These are phyloP conservation scores for Nicotiana tomentosiformis DNA, from an alignment of 257 asterid genomes.

Conservation along the genomic window DNA sequence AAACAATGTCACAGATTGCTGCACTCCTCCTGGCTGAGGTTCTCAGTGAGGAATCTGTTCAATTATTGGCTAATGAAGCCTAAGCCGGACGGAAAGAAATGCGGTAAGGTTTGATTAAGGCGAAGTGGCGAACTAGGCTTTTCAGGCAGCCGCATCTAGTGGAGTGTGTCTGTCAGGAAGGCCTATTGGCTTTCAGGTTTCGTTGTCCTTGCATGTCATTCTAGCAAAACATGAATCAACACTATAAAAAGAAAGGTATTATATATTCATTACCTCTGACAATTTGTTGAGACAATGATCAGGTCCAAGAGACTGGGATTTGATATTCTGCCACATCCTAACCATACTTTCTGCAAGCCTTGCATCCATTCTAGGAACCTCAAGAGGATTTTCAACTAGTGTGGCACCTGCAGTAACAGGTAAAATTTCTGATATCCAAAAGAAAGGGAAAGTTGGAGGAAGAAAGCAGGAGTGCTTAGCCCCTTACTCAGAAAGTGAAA, in stretches of 20 bases:
- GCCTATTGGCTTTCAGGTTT: not conserved
- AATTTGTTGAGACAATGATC: constrained; percentile 61
- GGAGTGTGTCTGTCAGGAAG: not conserved
- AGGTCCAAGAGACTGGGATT: constrained; percentile 91
- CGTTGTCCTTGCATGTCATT: not conserved
- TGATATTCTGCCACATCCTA: constrained; percentile 78
- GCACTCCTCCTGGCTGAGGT: not conserved
- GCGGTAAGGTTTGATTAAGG: not conserved
- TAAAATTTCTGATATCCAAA: not conserved
- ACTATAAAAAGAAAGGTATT: not conserved
- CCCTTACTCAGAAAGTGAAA: not conserved
- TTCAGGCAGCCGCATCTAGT: not conserved
- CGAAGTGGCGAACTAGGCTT: not conserved
- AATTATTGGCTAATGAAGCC: not conserved
- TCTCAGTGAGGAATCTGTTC: not conserved
- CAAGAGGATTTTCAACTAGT: constrained; percentile 41
- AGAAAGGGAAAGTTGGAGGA: not conserved
- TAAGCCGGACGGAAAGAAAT: not conserved
- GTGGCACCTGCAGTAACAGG: constrained; percentile 37
- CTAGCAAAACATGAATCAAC: constrained; percentile 1
- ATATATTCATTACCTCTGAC: constrained; percentile 55
- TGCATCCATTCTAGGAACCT: constrained; percentile 84
- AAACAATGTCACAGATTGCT: not conserved
- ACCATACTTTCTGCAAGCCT: constrained; percentile 79
- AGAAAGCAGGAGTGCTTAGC: not conserved